phyloP scores from a whole-genome alignment of 768 basidiomycete genomes.

The Leccinum pellstonianum region DNA sequence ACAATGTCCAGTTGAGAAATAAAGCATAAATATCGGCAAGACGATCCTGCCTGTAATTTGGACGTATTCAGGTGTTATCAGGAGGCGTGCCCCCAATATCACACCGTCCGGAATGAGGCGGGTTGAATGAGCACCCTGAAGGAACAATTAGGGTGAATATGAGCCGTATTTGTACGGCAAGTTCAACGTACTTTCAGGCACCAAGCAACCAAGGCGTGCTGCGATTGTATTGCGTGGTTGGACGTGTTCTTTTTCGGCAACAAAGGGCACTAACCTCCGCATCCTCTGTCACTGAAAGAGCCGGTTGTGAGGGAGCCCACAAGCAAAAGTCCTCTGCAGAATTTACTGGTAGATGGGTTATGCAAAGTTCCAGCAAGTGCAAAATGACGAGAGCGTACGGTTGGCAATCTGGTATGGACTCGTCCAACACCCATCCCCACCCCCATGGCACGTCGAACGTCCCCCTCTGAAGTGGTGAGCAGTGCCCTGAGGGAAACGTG shows the following conservation, averaged over 20 bases:
- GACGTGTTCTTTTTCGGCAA: conserved; percentile 8
- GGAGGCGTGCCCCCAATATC: conserved; percentile 66
- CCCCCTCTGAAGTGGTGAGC: conserved; percentile 53
- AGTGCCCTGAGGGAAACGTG: conserved; percentile 48
- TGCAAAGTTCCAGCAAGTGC: neutral
- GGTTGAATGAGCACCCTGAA: conserved; percentile 56
- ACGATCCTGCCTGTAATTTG: conserved; percentile 56
- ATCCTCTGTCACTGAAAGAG: conserved; percentile 55
- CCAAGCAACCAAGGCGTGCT: conserved; percentile 54
- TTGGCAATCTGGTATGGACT: conserved; percentile 65
- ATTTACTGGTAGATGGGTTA: conserved; percentile 43
- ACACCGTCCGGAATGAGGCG: conserved; percentile 71
- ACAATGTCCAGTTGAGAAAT: conserved; percentile 26
- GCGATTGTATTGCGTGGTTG: conserved; percentile 16
- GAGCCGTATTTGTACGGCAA: neutral
- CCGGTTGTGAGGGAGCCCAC: conserved; percentile 50
- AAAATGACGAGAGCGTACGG: conserved; percentile 36
- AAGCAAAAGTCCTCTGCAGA: conserved; percentile 56
- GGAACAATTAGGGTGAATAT: neutral
- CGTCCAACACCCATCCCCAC: conserved; percentile 68
- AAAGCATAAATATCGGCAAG: conserved; percentile 15
- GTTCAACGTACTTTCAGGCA: conserved; percentile 41
- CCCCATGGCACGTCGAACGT: conserved; percentile 64
- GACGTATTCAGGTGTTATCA: conserved; percentile 72
- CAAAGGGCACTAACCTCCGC: conserved; percentile 48